These are phyloP conservation scores for Fraxinus albicans DNA, from an alignment of 305 asterid genomes.

Conservation along the genomic window DNA sequence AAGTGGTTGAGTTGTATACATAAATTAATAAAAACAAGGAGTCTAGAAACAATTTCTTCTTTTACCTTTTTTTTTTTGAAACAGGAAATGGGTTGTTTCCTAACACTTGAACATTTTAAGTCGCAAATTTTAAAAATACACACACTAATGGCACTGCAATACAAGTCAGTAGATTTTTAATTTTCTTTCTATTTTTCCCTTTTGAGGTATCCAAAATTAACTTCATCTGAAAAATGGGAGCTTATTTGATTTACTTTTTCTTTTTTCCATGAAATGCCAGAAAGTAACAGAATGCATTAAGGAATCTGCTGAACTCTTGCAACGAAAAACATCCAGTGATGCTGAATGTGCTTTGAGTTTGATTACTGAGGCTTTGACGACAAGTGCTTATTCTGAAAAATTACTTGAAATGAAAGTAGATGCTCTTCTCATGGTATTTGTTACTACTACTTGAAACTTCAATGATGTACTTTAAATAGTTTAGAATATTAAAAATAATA, in stretches of 20 bases:
- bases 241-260: not conserved
- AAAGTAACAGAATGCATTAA: conserved; percentile 66
- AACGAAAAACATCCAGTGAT: conserved; percentile 51
- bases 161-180: not conserved
- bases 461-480: conserved; percentile 11
- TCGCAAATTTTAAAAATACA: not conserved
- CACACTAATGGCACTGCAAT: not conserved
- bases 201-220: conserved; percentile 8
- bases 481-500: not conserved
- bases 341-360: conserved; percentile 59
- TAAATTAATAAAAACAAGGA: not conserved
- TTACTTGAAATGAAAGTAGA: conserved; percentile 83
- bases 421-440: conserved; percentile 79
- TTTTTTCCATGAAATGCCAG: conserved; percentile 41
- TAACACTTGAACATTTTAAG: not conserved
- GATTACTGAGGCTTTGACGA: conserved; percentile 68
- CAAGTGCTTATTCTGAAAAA: conserved; percentile 69
- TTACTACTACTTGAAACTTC: conserved; percentile 18
- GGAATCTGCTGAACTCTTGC: conserved; percentile 60
- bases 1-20: conserved; percentile 7
- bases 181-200: not conserved
- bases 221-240: conserved; percentile 6
- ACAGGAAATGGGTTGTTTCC: not conserved
- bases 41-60: not conserved
- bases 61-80: not conserved